These are phyloP conservation scores for Stellera chamaejasme DNA, from an alignment of 345 rosid species.

Conservation along the genomic window DNA sequence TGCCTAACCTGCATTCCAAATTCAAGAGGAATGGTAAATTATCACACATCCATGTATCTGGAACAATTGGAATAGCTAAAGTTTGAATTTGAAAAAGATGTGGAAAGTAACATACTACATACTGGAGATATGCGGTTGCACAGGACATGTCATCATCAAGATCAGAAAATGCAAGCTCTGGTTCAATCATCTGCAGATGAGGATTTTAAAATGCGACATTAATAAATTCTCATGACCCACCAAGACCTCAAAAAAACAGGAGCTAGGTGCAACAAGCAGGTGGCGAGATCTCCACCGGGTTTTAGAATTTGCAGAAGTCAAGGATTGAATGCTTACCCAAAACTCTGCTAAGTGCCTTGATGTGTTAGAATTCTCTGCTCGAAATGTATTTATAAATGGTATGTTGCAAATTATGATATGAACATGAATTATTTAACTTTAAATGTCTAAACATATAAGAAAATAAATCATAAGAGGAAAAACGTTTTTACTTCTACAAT, in stretches of 20 bases:
- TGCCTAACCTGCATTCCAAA: slow-evolving; percentile 57
- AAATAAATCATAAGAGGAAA: too few species aligned
- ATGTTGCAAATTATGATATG: not conserved
- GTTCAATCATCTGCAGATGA: slow-evolving; percentile 78
- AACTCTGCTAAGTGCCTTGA: slow-evolving; percentile 95
- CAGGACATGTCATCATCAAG: slow-evolving; percentile 98
- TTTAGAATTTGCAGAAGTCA: slow-evolving; percentile 3
- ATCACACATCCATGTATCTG: slow-evolving; percentile 4
- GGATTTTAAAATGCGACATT: slow-evolving; percentile 7
- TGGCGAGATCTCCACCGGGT: slow-evolving; percentile 1
- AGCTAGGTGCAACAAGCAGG: slow-evolving; percentile 11
- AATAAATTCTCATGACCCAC: not conserved
- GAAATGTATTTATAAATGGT: slow-evolving; percentile 28
- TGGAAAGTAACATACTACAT: slow-evolving; percentile 88
- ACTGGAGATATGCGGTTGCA: slow-evolving; percentile 99
- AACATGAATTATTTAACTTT: too few species aligned
- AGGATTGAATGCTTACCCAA: slow-evolving; percentile 51
- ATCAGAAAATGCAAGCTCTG: slow-evolving; percentile 98
- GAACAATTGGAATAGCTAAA: slow-evolving; percentile 2
- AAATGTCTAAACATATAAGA: too few species aligned
- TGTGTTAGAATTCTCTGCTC: slow-evolving; percentile 96
- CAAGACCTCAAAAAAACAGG: not conserved
- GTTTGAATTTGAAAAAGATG: slow-evolving; percentile 24
- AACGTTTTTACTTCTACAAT: too few species aligned
- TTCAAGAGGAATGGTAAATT: slow-evolving; percentile 8